These are phyloP conservation scores for Davidsoniella virescens DNA, from an alignment of 2,329 filamentous ascomycete genomes.

Conservation along the genomic window DNA sequence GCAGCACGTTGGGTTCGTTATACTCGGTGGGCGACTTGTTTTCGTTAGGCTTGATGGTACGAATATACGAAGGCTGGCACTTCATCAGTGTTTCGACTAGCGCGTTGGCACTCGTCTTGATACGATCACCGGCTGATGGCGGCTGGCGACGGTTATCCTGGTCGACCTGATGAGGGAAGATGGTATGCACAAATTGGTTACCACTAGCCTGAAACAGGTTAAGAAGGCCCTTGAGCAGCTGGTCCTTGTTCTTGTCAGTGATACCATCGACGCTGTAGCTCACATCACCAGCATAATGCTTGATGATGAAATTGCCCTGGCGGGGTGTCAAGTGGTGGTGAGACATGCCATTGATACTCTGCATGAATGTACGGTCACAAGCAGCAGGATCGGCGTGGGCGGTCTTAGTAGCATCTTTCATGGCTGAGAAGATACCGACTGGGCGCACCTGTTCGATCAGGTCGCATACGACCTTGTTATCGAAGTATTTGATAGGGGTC, in stretches of 20 bases:
- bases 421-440: conserved; percentile 79
- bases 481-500: conserved; percentile 98
- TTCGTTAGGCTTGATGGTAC: conserved; percentile 98
- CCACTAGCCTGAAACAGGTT: conserved; percentile 70
- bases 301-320: conserved; percentile 94
- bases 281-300: conserved; percentile 97
- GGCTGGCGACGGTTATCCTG: conserved; percentile 90
- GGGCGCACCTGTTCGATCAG: conserved; percentile 85
- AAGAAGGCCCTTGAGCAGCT: conserved; percentile 82
- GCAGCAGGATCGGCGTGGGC: conserved; percentile 89
- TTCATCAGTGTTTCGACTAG: conserved; percentile 94
- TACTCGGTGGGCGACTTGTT: conserved; percentile 94
- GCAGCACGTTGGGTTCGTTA: conserved; percentile 78
- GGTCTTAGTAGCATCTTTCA: conserved; percentile 98
- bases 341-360: conserved; percentile 75
- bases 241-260: conserved; percentile 99
- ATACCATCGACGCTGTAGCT: conserved; percentile 89
- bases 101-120: conserved; percentile 86
- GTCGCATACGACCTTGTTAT: conserved; percentile 98
- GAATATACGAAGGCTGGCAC: conserved; percentile 91
- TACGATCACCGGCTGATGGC: conserved; percentile 90
- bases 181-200: conserved; percentile 69
- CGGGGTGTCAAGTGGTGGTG: conserved; percentile 83
- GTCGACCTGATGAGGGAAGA: conserved; percentile 89
- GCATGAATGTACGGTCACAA: conserved; percentile 90